A percentile compares a stretch with the other conserved stretches of the same genome.
These are phyloP conservation scores for Phylloporus arenicola DNA, from an alignment of 768 basidiomycete genomes.

Conservation along the genomic window DNA sequence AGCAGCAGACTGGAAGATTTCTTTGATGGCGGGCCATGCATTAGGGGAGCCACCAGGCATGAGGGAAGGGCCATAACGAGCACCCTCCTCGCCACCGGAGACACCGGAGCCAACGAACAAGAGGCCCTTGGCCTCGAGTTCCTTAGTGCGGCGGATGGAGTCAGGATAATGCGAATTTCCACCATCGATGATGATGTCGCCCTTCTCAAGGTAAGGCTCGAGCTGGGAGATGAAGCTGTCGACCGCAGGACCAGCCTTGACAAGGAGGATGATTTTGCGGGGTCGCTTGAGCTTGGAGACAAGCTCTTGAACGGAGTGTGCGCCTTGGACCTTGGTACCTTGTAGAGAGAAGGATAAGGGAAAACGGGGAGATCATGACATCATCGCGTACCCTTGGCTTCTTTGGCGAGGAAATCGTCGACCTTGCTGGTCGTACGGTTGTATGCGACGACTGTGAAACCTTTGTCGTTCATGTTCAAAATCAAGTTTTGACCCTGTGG, in stretches of 20 bases:
- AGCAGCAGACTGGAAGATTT: conserved; percentile 97
- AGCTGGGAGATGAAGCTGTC: conserved; percentile 93
- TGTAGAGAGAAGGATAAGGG: conserved; percentile 16
- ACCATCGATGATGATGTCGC: conserved; percentile 99
- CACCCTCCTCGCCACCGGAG: conserved; percentile 98
- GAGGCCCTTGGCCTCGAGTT: conserved; percentile 91
- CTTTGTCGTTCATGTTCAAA: conserved; percentile 99
- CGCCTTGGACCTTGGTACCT: conserved; percentile 96
- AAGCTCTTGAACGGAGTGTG: conserved; percentile 90
- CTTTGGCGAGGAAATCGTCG: conserved; percentile 90
- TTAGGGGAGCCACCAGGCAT: conserved; percentile 96
- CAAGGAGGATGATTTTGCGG: conserved; percentile 96
- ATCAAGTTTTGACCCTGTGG: conserved; percentile 91
- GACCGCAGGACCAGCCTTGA: conserved; percentile 95
- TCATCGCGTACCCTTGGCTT: conserved; percentile 82
- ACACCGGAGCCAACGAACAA: conserved; percentile 99
- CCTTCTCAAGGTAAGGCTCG: conserved; percentile 82
- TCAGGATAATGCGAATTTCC: conserved; percentile 99
- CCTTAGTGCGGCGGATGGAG: conserved; percentile 88
- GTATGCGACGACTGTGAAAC: conserved; percentile 93
- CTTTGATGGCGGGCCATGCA: conserved; percentile 96
- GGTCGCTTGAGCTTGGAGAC: conserved; percentile 88
- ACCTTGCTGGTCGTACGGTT: conserved; percentile 98
- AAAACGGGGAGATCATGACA: conserved; percentile 21
- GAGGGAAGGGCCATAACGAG: conserved; percentile 92